A percentile compares a stretch with the other conserved stretches of the same genome.
Conservation (phyloP, 192 early-diverging fungal species). For the Kappamyces sp. region DNA sequence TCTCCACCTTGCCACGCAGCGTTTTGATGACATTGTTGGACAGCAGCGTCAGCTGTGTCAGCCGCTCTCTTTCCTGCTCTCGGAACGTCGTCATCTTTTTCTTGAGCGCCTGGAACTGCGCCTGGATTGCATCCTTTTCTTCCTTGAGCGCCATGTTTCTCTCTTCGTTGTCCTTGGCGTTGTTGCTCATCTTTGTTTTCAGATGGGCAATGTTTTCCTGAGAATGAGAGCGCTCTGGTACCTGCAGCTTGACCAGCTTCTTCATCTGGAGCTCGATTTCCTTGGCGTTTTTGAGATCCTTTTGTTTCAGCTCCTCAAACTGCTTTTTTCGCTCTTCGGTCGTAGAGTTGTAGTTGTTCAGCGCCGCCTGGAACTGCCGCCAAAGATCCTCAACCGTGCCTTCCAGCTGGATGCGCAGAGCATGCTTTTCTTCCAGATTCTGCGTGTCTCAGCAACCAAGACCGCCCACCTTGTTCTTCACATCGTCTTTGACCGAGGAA, state of each 20-base stretch:
- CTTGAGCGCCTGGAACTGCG: conserved; percentile 52
- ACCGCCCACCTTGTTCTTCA: conserved; percentile 50
- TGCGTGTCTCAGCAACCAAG: not conserved
- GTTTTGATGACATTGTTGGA: conserved; percentile 40
- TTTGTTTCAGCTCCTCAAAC: conserved; percentile 57
- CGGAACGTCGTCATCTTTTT: conserved; percentile 49
- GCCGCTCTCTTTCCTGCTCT: conserved; percentile 38
- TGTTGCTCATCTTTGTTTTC: conserved; percentile 35
- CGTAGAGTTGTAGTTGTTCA: conserved; percentile 50
- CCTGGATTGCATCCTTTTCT: conserved; percentile 50
- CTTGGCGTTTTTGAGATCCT: conserved; percentile 52
- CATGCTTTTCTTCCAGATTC: conserved; percentile 61
- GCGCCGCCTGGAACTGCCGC: conserved; percentile 51
- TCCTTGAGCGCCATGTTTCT: conserved; percentile 39
- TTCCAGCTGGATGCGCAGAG: conserved; percentile 54
- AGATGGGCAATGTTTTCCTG: conserved; percentile 52
- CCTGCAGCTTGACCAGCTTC: conserved; percentile 53
- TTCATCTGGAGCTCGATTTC: conserved; percentile 59
- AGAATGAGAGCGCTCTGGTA: conserved; percentile 1
- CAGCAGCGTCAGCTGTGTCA: conserved; percentile 46
- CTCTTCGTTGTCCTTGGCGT: conserved; percentile 46
- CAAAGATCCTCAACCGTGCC: conserved; percentile 56
- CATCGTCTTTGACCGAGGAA: conserved; percentile 50
- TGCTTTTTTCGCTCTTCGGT: conserved; percentile 54
- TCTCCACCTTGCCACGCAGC: conserved; percentile 41